phyloP scores from a whole-genome alignment of 179 eudicot genomes.

The Silene coronaria region DNA sequence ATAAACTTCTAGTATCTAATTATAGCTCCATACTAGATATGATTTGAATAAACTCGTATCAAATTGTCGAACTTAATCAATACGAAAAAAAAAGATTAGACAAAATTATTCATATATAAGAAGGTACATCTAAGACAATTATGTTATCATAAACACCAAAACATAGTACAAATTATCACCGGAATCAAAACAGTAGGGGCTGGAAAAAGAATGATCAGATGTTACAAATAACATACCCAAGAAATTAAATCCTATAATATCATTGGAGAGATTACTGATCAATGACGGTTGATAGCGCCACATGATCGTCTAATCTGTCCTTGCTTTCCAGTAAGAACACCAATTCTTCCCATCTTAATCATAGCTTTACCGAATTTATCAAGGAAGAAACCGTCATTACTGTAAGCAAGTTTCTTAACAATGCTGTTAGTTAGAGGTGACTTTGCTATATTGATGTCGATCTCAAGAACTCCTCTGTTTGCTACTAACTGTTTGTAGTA shows the following conservation, averaged over 20 bases:
- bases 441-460: conserved; percentile 18
- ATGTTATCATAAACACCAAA: background rate
- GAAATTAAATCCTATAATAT: conserved; percentile 4
- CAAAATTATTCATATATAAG: background rate
- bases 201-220: background rate
- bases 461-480: conserved; percentile 20
- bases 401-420: conserved; percentile 13
- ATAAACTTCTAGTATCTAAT: too few species aligned
- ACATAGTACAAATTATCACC: background rate
- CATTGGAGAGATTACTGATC: background rate
- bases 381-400: background rate
- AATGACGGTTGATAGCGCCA: conserved; percentile 1
- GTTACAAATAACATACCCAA: background rate
- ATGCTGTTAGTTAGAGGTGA: conserved; percentile 8
- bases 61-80: background rate
- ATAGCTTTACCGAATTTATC: conserved; percentile 20
- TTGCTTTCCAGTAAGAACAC: conserved; percentile 15
- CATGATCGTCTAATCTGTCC: conserved; percentile 22
- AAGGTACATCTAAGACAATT: background rate
- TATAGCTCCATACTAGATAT: too few species aligned
- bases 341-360: conserved; percentile 19
- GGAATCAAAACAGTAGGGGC: background rate
- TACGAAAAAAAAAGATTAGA: background rate
- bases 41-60: background rate
- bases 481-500: conserved; percentile 22